Percentiles rank a stretch among this genome's conserved stretches.
Conservation (phyloP, 2,329 filamentous ascomycete species). For the Xylariaceae sp. region DNA sequence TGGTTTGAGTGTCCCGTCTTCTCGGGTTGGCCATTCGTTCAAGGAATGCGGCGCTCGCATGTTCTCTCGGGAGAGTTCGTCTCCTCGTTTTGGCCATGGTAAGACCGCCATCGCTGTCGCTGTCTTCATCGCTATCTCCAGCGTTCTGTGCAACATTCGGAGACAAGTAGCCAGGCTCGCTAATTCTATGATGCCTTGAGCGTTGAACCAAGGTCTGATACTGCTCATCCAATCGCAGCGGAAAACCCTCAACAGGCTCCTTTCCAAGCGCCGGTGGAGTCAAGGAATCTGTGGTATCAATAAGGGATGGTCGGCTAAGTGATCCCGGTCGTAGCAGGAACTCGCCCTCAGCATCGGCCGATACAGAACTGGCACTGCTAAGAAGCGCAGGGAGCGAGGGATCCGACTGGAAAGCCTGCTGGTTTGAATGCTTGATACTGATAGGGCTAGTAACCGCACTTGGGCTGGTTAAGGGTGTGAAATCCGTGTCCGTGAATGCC, state of each 20-base stretch:
- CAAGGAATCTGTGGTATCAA: constrained; percentile 50
- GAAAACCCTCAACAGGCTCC: constrained; percentile 43
- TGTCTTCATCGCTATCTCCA: constrained; percentile 46
- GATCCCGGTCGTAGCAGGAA: constrained; percentile 48
- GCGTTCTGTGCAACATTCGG: constrained; percentile 31
- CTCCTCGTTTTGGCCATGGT: constrained; percentile 51
- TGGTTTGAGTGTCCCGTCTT: constrained; percentile 56
- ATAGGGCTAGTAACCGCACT: constrained; percentile 49
- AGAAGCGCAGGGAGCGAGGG: constrained; percentile 59
- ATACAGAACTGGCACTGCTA: constrained; percentile 60
- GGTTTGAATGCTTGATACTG: constrained; percentile 35
- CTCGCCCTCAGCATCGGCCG: constrained; percentile 57
- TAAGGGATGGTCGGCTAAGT: constrained; percentile 40
- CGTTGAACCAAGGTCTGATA: constrained; percentile 27
- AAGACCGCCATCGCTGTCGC: constrained; percentile 51
- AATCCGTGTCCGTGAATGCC: constrained; percentile 44
- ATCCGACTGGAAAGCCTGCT: constrained; percentile 54
- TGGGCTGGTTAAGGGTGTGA: constrained; percentile 51
- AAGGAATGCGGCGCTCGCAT: constrained; percentile 29
- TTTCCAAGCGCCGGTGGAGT: constrained; percentile 49
- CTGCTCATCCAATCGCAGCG: constrained; percentile 36
- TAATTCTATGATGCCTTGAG: constrained; percentile 17
- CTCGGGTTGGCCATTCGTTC: constrained; percentile 35
- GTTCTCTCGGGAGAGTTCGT: constrained; percentile 33
- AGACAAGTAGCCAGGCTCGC: constrained; percentile 20